Conservation (phyloP, 345 rosid genomes). For the Salix viminalis region DNA sequence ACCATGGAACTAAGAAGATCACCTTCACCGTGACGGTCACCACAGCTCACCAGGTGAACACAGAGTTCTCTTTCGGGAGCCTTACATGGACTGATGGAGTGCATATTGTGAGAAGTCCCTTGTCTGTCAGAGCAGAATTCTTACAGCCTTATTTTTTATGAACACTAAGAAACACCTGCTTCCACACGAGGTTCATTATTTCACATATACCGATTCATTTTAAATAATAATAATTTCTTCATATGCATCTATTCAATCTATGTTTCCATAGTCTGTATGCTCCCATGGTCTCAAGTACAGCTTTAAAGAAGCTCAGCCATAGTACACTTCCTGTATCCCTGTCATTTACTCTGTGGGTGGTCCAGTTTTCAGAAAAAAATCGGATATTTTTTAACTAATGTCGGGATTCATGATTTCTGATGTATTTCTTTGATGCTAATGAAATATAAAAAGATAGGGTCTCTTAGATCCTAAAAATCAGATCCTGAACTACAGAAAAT, state of each 20-base stretch:
- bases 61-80: conserved; percentile 62
- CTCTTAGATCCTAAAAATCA: no score
- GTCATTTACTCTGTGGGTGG: neutral
- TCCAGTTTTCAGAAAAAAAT: neutral
- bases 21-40: conserved; percentile 19
- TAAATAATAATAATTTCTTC: neutral
- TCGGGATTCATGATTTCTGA: neutral
- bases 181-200: neutral
- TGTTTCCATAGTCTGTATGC: neutral
- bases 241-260: neutral
- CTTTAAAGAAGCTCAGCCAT: neutral
- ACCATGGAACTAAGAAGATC: conserved; percentile 13
- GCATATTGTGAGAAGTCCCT: conserved; percentile 41
- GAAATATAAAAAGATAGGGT: no score
- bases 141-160: conserved; percentile 9
- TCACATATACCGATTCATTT: neutral
- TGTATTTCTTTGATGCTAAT: neutral
- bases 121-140: conserved; percentile 44
- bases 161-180: neutral
- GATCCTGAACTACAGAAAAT: no score
- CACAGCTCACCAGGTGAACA: conserved; percentile 23
- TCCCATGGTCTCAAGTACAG: neutral
- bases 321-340: neutral
- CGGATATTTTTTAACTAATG: neutral
- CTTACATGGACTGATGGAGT: conserved; percentile 47